Percentiles rank a stretch among this genome's conserved stretches.
These are phyloP conservation scores for Sphaerostilbella broomeana DNA, from an alignment of 2,329 filamentous ascomycete genomes.

Conservation along the genomic window DNA sequence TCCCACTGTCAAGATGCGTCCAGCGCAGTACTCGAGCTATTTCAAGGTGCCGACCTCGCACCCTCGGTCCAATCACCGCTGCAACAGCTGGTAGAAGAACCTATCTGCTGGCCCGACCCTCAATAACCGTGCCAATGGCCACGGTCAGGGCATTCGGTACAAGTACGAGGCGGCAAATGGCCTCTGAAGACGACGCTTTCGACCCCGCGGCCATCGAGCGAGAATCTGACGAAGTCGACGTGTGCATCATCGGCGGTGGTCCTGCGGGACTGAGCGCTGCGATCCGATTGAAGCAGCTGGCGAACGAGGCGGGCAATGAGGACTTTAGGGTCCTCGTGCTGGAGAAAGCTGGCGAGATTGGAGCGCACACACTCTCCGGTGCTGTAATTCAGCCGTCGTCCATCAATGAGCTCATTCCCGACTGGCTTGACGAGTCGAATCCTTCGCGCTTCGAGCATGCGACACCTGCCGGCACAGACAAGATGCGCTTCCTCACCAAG, in stretches of 20 bases:
- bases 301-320: constrained; percentile 89
- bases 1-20: constrained; percentile 34
- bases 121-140: constrained; percentile 17
- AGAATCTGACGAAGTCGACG: constrained; percentile 89
- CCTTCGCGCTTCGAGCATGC: constrained; percentile 79
- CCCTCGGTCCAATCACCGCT: constrained; percentile 19
- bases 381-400: constrained; percentile 89
- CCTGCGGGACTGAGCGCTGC: constrained; percentile 88
- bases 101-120: constrained; percentile 16
- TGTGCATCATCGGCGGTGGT: constrained; percentile 95
- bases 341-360: constrained; percentile 92
- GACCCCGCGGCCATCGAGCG: constrained; percentile 67
- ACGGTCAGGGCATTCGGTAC: constrained; percentile 32
- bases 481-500: constrained; percentile 92
- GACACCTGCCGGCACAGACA: constrained; percentile 75
- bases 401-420: constrained; percentile 82
- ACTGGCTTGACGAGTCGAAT: constrained; percentile 89
- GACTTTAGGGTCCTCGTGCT: constrained; percentile 89
- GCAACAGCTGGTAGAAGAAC: constrained; percentile 18
- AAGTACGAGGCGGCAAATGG: constrained; percentile 21
- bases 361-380: constrained; percentile 90
- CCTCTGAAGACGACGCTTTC: constrained; percentile 45
- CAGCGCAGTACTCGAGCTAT: constrained; percentile 32
- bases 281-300: constrained; percentile 90
- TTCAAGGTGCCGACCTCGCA: constrained; percentile 23